Base-by-base conservation (phyloP, 495 filamentous ascomycete genomes). In the Pyronema omphalodes region DNA sequence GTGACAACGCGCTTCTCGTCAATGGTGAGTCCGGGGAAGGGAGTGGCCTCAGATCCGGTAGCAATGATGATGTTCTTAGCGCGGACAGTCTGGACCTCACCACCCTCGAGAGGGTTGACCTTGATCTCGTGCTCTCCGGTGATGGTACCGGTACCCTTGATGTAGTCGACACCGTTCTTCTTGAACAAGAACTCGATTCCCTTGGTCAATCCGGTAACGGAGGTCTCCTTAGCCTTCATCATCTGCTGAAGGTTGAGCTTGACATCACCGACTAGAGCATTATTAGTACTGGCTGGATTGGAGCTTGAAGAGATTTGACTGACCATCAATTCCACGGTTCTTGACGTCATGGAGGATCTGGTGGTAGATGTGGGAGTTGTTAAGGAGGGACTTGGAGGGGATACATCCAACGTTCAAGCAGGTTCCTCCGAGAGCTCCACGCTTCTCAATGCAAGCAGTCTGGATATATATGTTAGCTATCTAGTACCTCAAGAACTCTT, bases 371-470 rank as follows among this genome's bases (percentile, higher is more conserved):
- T 94, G 86, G 59, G 93, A 94, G 76, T 96, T 98, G 81, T 98
- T 96, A 68, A 98, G 86, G 62, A 98, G 86, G 46, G 91, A 95
- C 71, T 98, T 98, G 55, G 91, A 96, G 44, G 91, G 91, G 64
- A 98, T 98, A 72, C 91, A 98, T 71, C 91, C 91, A 67, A 98
- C 91, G 72, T 98, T 98, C 62, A 98, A 74, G 75, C 91, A 98
- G 58, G 91, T 98, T 64, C 91, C 91, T 60, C 91, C 91, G 62
- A 98, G 82, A 54, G 78, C 76, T 60, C 88, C 91, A 65, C 91
- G 88, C 76, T 98, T 98, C 74, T 98, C 91, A 74, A 98, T 91
- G 73, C 91, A 98, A 46, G 84, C 81, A 56, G 93, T 88, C 89
- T 95, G 65, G n/a, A 43, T 52, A 40, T 45, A 61, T 57, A 48